These are phyloP conservation scores for Candida nitratophila DNA, from an alignment of 805 yeast genomes.

Conservation along the genomic window DNA sequence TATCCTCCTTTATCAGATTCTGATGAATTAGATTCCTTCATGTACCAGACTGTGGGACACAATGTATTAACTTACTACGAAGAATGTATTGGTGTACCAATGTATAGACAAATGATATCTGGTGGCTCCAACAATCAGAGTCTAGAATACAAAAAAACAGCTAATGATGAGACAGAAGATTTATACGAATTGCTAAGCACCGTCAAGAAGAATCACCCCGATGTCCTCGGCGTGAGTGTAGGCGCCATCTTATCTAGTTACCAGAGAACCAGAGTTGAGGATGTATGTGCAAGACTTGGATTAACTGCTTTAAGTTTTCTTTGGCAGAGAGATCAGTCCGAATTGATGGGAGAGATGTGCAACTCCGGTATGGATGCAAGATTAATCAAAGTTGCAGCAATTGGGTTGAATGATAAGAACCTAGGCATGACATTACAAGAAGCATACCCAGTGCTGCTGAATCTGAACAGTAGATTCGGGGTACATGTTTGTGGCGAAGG, in stretches of 20 bases:
- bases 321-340: conserved; percentile 85
- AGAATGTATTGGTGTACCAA: conserved; percentile 71
- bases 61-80: conserved; percentile 60
- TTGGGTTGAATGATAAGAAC: conserved; percentile 63
- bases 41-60: conserved; percentile 98
- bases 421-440: conserved; percentile 63
- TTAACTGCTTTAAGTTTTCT: conserved; percentile 66
- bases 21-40: conserved; percentile 81
- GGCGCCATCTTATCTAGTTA: conserved; percentile 97
- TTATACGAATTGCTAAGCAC: conserved; percentile 43
- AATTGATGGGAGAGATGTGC: conserved; percentile 79
- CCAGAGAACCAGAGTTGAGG: conserved; percentile 89
- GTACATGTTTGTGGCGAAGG: conserved; percentile 98
- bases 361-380: conserved; percentile 65
- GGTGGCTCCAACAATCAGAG: conserved; percentile 59
- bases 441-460: conserved; percentile 48
- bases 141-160: conserved; percentile 63
- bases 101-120: conserved; percentile 59
- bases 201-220: conserved; percentile 55
- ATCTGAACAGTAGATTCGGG: conserved; percentile 59
- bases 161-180: conserved; percentile 85
- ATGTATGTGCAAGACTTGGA: conserved; percentile 72
- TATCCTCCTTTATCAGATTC: conserved; percentile 48
- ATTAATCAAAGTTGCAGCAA: conserved; percentile 87
- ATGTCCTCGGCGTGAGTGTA: conserved; percentile 78